Conservation (phyloP, 345 rosid genomes). For the Theobroma cacao region DNA sequence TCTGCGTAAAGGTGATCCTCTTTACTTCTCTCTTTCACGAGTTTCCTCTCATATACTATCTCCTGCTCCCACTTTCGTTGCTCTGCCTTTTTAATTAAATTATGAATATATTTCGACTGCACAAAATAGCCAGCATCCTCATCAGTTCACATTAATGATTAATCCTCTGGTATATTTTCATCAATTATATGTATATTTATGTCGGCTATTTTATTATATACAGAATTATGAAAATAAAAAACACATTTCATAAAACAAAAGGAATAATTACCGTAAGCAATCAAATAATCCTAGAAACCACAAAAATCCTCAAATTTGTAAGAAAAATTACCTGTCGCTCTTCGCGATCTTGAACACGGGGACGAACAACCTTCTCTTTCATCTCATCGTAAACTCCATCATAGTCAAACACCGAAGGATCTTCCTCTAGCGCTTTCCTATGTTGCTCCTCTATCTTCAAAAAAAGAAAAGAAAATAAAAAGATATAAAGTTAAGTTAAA, state of each 20-base stretch:
- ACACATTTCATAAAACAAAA: not conserved
- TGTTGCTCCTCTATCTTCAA: constrained; percentile 83
- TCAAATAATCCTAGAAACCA: not conserved
- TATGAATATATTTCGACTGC: constrained; percentile 76
- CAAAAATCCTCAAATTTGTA: not conserved
- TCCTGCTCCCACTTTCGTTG: constrained; percentile 72
- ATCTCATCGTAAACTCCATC: constrained; percentile 84
- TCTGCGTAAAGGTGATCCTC: constrained; percentile 86
- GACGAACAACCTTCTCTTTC: constrained; percentile 57
- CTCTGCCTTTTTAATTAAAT: constrained; percentile 65
- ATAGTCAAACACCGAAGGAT: constrained; percentile 74
- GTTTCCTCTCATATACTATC: constrained; percentile 69
- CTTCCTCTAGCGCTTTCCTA: constrained; percentile 81
- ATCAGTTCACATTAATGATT: not conserved
- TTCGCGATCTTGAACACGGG: constrained; percentile 51
- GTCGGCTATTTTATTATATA: not conserved
- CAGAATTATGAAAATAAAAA: not conserved
- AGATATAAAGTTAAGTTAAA: not conserved
- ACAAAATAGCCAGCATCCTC: constrained; percentile 12
- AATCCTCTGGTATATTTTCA: not conserved
- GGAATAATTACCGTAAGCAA: not conserved
- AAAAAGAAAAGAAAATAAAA: not conserved
- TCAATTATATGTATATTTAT: not conserved
- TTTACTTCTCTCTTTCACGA: constrained; percentile 78
- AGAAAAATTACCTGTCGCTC: constrained; percentile 59